Evolutionary conservation across 768 basidiomycete species (phyloP), one percentile per base, ranked within the genome.

Genomic region (Suillus fuscotomentosus): DNA sequence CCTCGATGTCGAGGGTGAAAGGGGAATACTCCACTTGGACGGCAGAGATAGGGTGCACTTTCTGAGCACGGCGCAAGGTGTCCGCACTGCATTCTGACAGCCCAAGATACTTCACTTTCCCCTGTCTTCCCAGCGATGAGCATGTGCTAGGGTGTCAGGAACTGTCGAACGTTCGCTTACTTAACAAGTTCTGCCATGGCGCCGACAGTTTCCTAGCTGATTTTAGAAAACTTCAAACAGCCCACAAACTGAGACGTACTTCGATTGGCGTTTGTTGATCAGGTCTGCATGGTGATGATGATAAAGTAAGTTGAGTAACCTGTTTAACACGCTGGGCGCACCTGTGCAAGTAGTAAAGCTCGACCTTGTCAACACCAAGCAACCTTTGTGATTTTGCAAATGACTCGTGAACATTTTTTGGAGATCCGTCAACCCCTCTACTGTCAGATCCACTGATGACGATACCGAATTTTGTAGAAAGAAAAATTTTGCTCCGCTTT

Each of bases 401-500:
- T 0, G 77, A 72, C 53, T 77, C 68, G 5, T 72, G 75, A 10
- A 81, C 78, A 62, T 83, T 82, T 61, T 81, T 75, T 0, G 80
- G 77, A n/a, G 79, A 76, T 34, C 79, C 81, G 36, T 76, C 61
- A 63, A 80, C 55, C 65, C 77, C 61, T 17, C 57, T 22, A 20
- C 42, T 50, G 11, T 67, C 60, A 43, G 59, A 51, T 51, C 56
- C 70, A 70, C 63, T 77, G 73, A 24, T 71, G 76, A 65, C 61
- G 34, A 74, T 11, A 17, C 83, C 83, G 54, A 83, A 84, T 71
- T 90, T 89, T 22, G 86, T 88, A 3, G 87, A 86, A 22, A 90
- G 79, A 74, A 88, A 89, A 22, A 86, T 84, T 15, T 83, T 74
- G 60, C 68, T 69, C n/a, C 82, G 74, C 66, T 83, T 83, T 6